Base-by-base conservation (phyloP, 148 eudicot species). In the Salicornia ramosissima region DNA sequence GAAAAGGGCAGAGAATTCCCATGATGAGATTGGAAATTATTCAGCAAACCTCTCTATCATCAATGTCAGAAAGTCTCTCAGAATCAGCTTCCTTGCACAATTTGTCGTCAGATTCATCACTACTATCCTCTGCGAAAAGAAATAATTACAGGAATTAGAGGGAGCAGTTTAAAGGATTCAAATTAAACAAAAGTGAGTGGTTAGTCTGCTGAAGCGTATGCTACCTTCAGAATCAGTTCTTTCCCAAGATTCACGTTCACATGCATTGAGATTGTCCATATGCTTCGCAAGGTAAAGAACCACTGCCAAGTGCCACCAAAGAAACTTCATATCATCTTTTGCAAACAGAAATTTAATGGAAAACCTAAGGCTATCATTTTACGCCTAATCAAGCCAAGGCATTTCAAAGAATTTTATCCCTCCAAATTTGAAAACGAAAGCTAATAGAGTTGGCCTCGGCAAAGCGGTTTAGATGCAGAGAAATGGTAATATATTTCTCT, bases 31-130 rank as follows among this genome's bases (percentile, higher is more conserved):
- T 39, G 24, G 31, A 22, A 43, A 62, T 54, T 40, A 58, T 18
- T 14, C 57, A 71, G 39, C 33, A 78, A 8, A 36, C 81, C 78
- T 78, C 81, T 56, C 74, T 61, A 64, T 78, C 81, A 36, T 69
- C 77, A 64, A 78, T 78, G 58, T 78, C 74, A 73, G 81, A 78
- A 45, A 78, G 80, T 58, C 72, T 57, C 53, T 69, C 80, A 33
- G 73, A 73, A 15, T 72, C 67, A 51, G 64, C 80, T 52, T 54
- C 65, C 47, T 55, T 47, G 31, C 10, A 51, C 54, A 33, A 25
- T n/a, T 58, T 47, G 51, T 57, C 66, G 34, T 47, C 43, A 21
- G 71, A 65, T 36, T 19, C 45, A 50, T 61, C 67, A 30, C 10
- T 67, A 36, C 49, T 30, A 65, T 71, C 70, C 64, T 70, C 74